Base-by-base conservation (phyloP, 2,329 filamentous ascomycete species). In the Malbranchea zuffiana region DNA sequence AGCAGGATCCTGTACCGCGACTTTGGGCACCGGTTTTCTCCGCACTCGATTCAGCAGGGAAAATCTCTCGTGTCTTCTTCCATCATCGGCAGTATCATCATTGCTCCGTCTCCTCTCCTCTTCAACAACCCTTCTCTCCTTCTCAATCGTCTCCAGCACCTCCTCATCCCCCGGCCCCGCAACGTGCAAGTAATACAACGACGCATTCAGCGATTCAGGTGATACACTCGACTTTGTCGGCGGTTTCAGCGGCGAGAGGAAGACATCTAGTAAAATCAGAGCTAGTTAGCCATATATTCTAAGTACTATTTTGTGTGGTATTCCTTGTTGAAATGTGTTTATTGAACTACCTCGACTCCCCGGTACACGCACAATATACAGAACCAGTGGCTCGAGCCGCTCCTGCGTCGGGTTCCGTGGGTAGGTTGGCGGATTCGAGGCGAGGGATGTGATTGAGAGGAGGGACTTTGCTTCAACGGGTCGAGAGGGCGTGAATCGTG, bases 291-390 rank as follows among this genome's bases (percentile, higher is more conserved):
- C n/a, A n/a, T n/a, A n/a, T n/a, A n/a, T n/a, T n/a, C n/a, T n/a
- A n/a, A n/a, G n/a, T n/a, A n/a, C n/a, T n/a, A n/a, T n/a, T n/a
- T n/a, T n/a, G n/a, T n/a, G n/a, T n/a, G n/a, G n/a, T n/a, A n/a
- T n/a, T n/a, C n/a, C n/a, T n/a, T n/a, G n/a, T n/a, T n/a, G n/a
- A n/a, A n/a, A n/a, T n/a, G 23, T 25, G n/a, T 25, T 7, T 25
- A 25, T 25, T 7, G 7, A 28, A 51, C 13, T 67, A 87, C 85
- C 84, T 78, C 78, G 76, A 45, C 82, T 93, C 15, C 88, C 88
- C 1, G 90, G 90, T 0, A 98, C 88, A 47, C 88, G 71, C 23
- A 88, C 85, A 47, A 98, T 92, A 61, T 98, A 98, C 26, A 98
- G 72, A 2, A 79, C 77, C 34, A 96, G 60, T 3, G 84, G 77